Conservation (phyloP, 805 yeast species). For the Debaryomyces maramus region DNA sequence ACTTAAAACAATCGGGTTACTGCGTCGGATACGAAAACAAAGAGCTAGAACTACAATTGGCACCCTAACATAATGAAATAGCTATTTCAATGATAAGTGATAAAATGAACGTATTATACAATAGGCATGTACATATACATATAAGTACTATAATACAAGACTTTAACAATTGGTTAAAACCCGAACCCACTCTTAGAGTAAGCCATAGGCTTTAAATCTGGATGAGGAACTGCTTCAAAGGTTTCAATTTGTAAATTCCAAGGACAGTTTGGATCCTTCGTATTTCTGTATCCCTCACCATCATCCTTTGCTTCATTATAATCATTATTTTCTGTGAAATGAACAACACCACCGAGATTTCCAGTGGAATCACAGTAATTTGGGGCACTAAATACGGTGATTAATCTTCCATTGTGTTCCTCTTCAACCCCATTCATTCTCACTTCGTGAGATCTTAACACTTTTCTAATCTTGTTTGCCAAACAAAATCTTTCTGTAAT, state of each 20-base stretch:
- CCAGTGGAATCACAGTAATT: conserved; percentile 94
- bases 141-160: conserved; percentile 1
- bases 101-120: no score
- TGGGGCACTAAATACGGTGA: conserved; percentile 98
- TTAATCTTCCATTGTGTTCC: conserved; percentile 82
- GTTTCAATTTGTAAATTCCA: conserved; percentile 54
- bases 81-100: no score
- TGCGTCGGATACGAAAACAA: no score
- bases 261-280: conserved; percentile 40
- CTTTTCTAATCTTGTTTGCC: conserved; percentile 67
- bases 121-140: no score
- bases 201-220: conserved; percentile 93
- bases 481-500: conserved; percentile 78
- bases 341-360: conserved; percentile 86
- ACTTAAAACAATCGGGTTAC: no score
- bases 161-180: conserved; percentile 18
- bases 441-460: conserved; percentile 94
- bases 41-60: no score
- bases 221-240: conserved; percentile 85
- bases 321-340: conserved; percentile 51
- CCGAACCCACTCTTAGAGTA: conserved; percentile 54
- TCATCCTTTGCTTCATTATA: conserved; percentile 48
- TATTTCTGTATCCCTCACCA: conserved; percentile 41
- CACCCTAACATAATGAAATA: no score
- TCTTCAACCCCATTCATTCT: conserved; percentile 86